Evolutionary conservation across 2,329 filamentous ascomycete genomes (phyloP).

Genomic region (Claviceps citrina): DNA sequence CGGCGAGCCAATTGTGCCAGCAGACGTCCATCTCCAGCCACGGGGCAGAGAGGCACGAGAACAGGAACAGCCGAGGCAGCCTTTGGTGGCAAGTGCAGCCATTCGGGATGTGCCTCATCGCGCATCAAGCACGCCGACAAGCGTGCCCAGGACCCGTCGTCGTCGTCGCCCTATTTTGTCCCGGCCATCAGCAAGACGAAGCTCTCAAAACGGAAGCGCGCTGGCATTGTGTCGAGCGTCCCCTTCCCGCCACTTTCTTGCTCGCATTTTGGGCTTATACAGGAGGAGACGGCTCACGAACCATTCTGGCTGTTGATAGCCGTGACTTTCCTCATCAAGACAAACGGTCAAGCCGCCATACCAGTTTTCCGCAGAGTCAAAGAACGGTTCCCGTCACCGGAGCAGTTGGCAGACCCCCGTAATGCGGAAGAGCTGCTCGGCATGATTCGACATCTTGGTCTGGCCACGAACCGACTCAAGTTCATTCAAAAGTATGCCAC

Average conservation of each 20-base stretch:
- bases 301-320: conserved; percentile 72
- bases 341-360: conserved; percentile 56
- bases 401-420: conserved; percentile 40
- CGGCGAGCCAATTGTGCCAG: background rate
- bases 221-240: conserved; percentile 36
- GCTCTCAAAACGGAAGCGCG: conserved; percentile 19
- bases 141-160: conserved; percentile 9
- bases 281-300: conserved; percentile 59
- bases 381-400: conserved; percentile 49
- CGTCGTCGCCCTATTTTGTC: conserved; percentile 20
- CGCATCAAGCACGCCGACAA: background rate
- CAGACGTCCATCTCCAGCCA: background rate
- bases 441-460: conserved; percentile 55
- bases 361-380: conserved; percentile 60
- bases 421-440: conserved; percentile 35
- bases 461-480: conserved; percentile 50
- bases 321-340: conserved; percentile 73
- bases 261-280: conserved; percentile 59
- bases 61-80: background rate
- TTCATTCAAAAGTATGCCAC: conserved; percentile 57
- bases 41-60: background rate
- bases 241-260: conserved; percentile 54
- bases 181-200: conserved; percentile 7
- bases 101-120: background rate
- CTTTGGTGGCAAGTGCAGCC: background rate